Evolutionary conservation across 2,329 filamentous ascomycete species (phyloP), one percentile per base, ranked within the genome.

Genomic region (Colletotrichum australisinense): DNA sequence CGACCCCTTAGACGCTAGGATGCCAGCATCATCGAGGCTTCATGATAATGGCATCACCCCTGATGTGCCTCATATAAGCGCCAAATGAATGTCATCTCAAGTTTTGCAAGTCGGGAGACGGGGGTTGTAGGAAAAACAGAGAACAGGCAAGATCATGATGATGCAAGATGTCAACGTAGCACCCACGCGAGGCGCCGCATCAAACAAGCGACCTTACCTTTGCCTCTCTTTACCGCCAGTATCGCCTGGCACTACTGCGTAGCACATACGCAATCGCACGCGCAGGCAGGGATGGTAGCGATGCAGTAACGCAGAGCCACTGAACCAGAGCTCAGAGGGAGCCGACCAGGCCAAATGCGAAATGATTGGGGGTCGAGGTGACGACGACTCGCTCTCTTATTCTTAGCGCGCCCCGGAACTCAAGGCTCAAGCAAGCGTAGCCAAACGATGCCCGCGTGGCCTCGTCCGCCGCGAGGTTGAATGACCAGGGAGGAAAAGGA

Each of bases 11-110:
- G 65, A 35, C 65, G 65, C 69, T 60, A 16, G 22, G 14, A 52
- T 70, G 62, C 71, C 56, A 24, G 67, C 71, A 73, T 73, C 35
- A 73, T 70, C 71, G 67, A 70, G 55, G 71, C 60, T 70, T 49
- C 28, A 4, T 16, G 4, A 42, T 55, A 19, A 67, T 35, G 56
- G 71, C 71, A 73, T 73, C 49, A 73, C 46, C 71, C 71, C 57
- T 66, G 71, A 32, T 35, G 19, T 12, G 8, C 12, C 22, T 16
- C 22, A 53, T 55, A 58, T 53, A 57, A 60, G 67, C 67, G 62
- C 56, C 46, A 57, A 26, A 49, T 49, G 67, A 57, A 66, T 73
- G 60, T 62, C 56, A 71, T 73, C 70, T 65, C 60, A 73, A 73
- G 38, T 66, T 22, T 6, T 59, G 16, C 24, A 22, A 56, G 19